phyloP scores from a whole-genome alignment of 257 asterid genomes.

The Solanum neorickii region DNA sequence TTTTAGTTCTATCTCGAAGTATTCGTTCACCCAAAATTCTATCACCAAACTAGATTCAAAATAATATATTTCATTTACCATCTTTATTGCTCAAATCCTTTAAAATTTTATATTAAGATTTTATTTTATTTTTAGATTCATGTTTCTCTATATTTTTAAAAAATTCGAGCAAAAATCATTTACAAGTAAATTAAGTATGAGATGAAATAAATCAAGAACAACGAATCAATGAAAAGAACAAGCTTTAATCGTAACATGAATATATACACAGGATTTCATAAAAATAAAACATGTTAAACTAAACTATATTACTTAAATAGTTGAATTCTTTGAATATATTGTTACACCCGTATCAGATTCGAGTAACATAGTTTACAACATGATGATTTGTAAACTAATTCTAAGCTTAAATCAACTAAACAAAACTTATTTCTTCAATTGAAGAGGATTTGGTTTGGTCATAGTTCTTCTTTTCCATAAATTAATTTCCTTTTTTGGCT shows the following conservation, averaged over 20 bases:
- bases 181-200: not conserved
- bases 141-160: not conserved
- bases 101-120: not conserved
- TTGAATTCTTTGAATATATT: not conserved
- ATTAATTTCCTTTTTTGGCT: constrained; percentile 80
- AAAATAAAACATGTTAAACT: not conserved
- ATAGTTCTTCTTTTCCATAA: constrained; percentile 81
- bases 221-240: not conserved
- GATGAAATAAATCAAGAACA: not conserved
- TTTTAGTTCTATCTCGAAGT: not conserved
- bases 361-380: not conserved
- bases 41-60: not conserved
- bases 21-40: not conserved
- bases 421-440: not conserved
- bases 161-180: not conserved
- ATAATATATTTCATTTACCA: not conserved
- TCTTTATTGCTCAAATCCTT: not conserved
- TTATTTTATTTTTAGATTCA: rapidly evolving
- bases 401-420: not conserved
- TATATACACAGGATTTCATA: not conserved
- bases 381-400: not conserved
- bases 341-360: rapidly evolving
- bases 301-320: not conserved
- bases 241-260: not conserved
- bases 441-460: constrained; percentile 65